A percentile compares a stretch with the other conserved stretches of the same genome.
Conservation (phyloP, 768 basidiomycete species). For the Serendipita vermifera region DNA sequence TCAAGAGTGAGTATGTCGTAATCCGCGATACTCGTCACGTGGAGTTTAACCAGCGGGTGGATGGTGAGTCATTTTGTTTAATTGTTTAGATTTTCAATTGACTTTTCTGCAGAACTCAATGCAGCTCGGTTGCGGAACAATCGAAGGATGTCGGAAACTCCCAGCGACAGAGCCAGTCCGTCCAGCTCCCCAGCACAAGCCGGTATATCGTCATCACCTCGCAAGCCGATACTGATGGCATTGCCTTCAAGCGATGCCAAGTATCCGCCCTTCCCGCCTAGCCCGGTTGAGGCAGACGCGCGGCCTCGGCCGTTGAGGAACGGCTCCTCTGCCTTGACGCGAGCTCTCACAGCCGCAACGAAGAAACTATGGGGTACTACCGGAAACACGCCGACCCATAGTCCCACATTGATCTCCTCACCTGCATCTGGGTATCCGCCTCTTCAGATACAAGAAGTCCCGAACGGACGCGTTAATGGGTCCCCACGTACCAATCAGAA, state of each 20-base stretch:
- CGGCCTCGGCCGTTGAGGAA: not conserved
- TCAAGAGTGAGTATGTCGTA: constrained; percentile 69
- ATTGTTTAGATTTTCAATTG: constrained; percentile 12
- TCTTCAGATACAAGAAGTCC: constrained; percentile 12
- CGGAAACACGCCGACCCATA: constrained; percentile 44
- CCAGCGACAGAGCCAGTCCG: constrained; percentile 32
- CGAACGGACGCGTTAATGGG: constrained; percentile 15
- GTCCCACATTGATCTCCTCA: constrained; percentile 27
- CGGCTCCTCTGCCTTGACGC: constrained; percentile 60
- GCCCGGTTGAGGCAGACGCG: constrained; percentile 2
- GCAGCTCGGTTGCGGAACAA: constrained; percentile 37
- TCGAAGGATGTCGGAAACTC: constrained; percentile 33
- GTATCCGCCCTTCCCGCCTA: constrained; percentile 11
- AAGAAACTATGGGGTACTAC: constrained; percentile 66
- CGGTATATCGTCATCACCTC: not conserved
- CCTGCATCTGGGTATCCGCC: constrained; percentile 24
- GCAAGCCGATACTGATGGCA: not conserved
- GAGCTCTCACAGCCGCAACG: constrained; percentile 66
- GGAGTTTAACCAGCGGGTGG: constrained; percentile 83
- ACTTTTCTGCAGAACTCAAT: constrained; percentile 42
- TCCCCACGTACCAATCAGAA: constrained; percentile 16
- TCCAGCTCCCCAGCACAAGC: constrained; percentile 6
- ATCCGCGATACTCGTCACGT: constrained; percentile 82
- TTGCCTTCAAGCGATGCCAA: constrained; percentile 7
- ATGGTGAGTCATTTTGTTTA: constrained; percentile 43